Conservation (phyloP, 768 basidiomycete genomes). For the Agrocybe praecox region DNA sequence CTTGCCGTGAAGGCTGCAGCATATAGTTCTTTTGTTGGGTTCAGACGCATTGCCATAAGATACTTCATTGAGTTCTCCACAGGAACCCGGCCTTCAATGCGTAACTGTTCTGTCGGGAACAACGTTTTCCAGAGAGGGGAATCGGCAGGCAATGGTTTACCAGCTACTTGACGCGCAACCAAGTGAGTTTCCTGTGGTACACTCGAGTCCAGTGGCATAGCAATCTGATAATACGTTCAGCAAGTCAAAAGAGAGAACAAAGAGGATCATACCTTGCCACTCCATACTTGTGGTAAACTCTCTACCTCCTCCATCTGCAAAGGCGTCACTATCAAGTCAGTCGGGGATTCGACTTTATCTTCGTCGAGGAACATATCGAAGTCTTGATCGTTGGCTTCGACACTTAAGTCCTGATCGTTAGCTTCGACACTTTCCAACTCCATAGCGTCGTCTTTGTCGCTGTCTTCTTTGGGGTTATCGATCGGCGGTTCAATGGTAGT, state of each 20-base stretch:
- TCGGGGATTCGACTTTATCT: constrained; percentile 44
- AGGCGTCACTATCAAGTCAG: constrained; percentile 43
- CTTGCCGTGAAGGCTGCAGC: constrained; percentile 73
- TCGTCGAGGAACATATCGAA: constrained; percentile 87
- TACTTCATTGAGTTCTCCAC: constrained; percentile 78
- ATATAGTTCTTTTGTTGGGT: constrained; percentile 75
- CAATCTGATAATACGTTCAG: constrained; percentile 48
- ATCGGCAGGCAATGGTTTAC: constrained; percentile 56
- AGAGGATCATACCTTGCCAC: constrained; percentile 59
- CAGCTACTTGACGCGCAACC: constrained; percentile 79
- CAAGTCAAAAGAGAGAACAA: neutral
- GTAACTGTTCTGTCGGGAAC: constrained; percentile 68
- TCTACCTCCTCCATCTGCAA: constrained; percentile 45
- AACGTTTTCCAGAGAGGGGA: constrained; percentile 75
- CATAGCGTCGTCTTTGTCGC: constrained; percentile 45
- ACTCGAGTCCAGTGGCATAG: constrained; percentile 78
- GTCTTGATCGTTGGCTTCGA: constrained; percentile 72
- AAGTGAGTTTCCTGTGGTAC: constrained; percentile 68
- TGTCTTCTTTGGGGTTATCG: constrained; percentile 27
- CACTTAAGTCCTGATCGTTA: constrained; percentile 75
- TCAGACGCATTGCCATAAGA: constrained; percentile 77
- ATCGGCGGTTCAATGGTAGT: constrained; percentile 7
- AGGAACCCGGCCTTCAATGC: constrained; percentile 85
- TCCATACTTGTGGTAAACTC: constrained; percentile 67
- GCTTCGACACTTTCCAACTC: constrained; percentile 55